Percentiles rank a stretch among this genome's conserved stretches.
phyloP scores from a whole-genome alignment of 306 rosid genomes.

The Delonix regia region DNA sequence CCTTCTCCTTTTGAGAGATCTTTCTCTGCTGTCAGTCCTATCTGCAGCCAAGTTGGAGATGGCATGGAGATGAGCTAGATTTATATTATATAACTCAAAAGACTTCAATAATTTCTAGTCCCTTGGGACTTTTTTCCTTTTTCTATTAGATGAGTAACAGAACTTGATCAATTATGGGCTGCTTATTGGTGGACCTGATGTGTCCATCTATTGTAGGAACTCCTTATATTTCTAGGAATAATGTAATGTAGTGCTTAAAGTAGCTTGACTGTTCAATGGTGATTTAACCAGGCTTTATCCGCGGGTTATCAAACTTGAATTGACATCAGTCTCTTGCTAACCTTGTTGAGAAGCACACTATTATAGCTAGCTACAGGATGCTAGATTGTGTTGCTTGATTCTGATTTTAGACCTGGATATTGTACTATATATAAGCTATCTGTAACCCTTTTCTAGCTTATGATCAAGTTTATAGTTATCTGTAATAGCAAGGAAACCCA shows the following conservation, averaged over 20 bases:
- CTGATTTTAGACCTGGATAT: constrained; percentile 29
- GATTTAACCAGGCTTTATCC: constrained; percentile 25
- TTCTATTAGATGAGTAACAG: constrained; percentile 44
- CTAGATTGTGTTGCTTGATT: constrained; percentile 35
- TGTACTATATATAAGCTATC: constrained; percentile 30
- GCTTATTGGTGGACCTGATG: constrained; percentile 57
- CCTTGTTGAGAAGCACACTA: constrained; percentile 28
- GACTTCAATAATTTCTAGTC: constrained; percentile 45
- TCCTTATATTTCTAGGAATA: constrained; percentile 53
- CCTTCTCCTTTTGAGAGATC: constrained; percentile 83
- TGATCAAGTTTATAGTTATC: constrained; percentile 25
- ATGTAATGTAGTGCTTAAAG: constrained; percentile 55
- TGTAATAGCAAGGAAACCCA: not conserved
- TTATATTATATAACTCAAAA: constrained; percentile 36
- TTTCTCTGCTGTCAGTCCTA: constrained; percentile 69
- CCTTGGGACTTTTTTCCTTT: constrained; percentile 21
- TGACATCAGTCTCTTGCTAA: constrained; percentile 9
- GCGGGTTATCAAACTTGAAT: constrained; percentile 33
- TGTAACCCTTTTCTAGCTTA: constrained; percentile 17
- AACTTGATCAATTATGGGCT: constrained; percentile 45
- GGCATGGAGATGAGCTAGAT: constrained; percentile 78
- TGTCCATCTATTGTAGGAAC: constrained; percentile 62
- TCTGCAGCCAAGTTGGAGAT: constrained; percentile 77
- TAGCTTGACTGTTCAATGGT: constrained; percentile 43
- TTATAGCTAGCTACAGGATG: constrained; percentile 26